phyloP scores from a whole-genome alignment of 495 filamentous ascomycete species.

The Tuber magnatum region DNA sequence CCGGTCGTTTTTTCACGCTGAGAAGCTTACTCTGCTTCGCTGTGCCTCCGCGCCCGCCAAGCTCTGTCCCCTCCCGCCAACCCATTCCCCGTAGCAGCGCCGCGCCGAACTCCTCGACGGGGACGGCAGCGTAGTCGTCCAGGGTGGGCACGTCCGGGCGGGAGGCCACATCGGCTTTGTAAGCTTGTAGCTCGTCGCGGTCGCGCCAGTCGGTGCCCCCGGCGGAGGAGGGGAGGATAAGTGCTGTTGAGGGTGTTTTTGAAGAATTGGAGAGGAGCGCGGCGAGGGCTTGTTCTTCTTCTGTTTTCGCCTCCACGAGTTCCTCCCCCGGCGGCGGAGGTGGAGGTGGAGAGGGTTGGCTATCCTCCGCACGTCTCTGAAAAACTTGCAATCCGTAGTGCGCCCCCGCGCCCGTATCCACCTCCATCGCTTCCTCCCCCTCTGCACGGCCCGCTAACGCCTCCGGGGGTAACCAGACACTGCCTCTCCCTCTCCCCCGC shows the following conservation, averaged over 20 bases:
- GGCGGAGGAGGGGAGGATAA: conserved; percentile 49
- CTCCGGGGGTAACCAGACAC: conserved; percentile 35
- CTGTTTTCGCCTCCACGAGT: conserved; percentile 43
- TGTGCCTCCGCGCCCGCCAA: conserved; percentile 51
- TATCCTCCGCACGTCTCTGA: conserved; percentile 45
- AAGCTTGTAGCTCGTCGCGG: conserved; percentile 59
- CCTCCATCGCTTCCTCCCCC: conserved; percentile 18
- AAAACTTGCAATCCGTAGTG: conserved; percentile 49
- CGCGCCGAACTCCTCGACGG: conserved; percentile 89
- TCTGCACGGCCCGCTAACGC: conserved; percentile 20
- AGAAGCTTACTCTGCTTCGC: conserved; percentile 47
- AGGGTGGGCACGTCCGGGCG: conserved; percentile 68
- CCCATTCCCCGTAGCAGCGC: conserved; percentile 85
- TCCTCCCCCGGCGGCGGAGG: conserved; percentile 2
- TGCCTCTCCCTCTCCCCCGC: conserved; percentile 24
- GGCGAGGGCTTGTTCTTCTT: conserved; percentile 72
- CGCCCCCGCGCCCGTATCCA: conserved; percentile 47
- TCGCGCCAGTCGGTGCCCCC: conserved; percentile 41
- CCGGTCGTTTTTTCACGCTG: conserved; percentile 60
- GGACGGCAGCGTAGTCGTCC: conserved; percentile 78
- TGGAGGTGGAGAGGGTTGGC: conserved; percentile 17
- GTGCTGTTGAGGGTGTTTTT: conserved; percentile 50
- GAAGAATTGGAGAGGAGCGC: conserved; percentile 57
- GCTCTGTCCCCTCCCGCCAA: conserved; percentile 76
- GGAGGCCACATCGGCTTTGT: conserved; percentile 58